Conservation (phyloP, 2,329 filamentous ascomycete genomes). For the Plectosphaerella cucumerina region DNA sequence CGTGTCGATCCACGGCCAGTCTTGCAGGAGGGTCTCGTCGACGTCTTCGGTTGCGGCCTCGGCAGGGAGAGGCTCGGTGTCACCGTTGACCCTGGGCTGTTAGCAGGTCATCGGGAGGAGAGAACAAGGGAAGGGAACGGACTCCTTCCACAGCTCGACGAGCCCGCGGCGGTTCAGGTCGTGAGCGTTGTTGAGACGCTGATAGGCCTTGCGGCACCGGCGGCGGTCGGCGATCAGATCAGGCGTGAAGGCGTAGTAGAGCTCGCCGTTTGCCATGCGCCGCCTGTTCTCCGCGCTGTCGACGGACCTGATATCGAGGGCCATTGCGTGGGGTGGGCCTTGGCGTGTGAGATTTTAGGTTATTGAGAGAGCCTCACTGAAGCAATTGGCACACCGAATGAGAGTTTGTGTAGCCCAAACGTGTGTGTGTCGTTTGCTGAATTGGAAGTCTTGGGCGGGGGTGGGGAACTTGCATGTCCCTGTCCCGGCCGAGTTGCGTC, state of each 20-base stretch:
- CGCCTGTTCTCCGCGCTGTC: slow-evolving; percentile 42
- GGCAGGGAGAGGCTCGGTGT: slow-evolving; percentile 61
- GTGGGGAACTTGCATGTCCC: no score
- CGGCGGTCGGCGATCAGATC: slow-evolving; percentile 59
- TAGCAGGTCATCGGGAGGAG: background rate
- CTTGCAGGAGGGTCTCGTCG: slow-evolving; percentile 60
- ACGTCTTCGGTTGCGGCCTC: slow-evolving; percentile 50
- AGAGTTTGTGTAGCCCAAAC: no score
- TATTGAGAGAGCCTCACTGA: no score
- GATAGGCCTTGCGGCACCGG: slow-evolving; percentile 58
- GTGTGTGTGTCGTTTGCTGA: no score
- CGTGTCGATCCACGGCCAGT: slow-evolving; percentile 64
- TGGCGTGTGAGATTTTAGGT: background rate
- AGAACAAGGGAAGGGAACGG: background rate
- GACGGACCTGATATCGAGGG: slow-evolving; percentile 19
- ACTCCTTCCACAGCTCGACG: slow-evolving; percentile 70
- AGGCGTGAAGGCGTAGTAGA: slow-evolving; percentile 71
- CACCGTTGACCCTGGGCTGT: slow-evolving; percentile 52
- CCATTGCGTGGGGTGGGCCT: background rate
- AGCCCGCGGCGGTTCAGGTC: slow-evolving; percentile 56
- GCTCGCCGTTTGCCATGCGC: slow-evolving; percentile 62
- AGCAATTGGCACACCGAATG: no score
- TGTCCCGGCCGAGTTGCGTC: no score
- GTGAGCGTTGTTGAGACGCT: slow-evolving; percentile 59
- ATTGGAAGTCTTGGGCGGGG: no score